Percentiles rank a stretch among this genome's conserved stretches.
Conservation (phyloP, 2,329 filamentous ascomycete species). For the Ophiostoma sp. region DNA sequence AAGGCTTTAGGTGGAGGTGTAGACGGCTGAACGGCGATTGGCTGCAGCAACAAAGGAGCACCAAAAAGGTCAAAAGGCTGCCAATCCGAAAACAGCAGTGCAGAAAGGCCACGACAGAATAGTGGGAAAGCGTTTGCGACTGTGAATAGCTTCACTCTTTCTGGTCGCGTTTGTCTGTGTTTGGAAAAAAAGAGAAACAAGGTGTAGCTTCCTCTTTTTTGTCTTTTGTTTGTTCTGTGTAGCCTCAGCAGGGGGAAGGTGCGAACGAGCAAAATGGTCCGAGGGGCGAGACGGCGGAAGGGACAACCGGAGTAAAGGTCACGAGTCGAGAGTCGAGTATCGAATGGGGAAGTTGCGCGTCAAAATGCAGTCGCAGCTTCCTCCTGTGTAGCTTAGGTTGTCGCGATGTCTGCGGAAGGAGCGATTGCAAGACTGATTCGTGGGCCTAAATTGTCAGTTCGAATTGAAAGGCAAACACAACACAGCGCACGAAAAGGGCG, state of each 20-base stretch:
- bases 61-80: neutral
- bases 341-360: neutral
- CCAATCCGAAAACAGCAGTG: neutral
- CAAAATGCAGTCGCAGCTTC: conserved; percentile 13
- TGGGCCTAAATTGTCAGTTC: neutral
- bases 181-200: neutral
- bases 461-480: neutral
- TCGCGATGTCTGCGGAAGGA: neutral
- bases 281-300: neutral
- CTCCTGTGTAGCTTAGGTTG: neutral
- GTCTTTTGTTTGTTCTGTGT: neutral
- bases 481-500: neutral
- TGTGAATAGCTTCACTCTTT: neutral
- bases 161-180: neutral
- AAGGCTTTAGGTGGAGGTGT: neutral
- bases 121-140: neutral
- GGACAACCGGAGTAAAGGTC: neutral
- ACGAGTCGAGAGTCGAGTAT: neutral
- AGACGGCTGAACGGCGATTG: neutral
- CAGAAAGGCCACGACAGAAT: neutral
- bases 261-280: neutral
- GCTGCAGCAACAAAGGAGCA: neutral
- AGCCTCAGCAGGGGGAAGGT: neutral
- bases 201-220: neutral
- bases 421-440: neutral